Conservation (phyloP, 2,329 filamentous ascomycete genomes). For the Exophiala oligosperma region DNA sequence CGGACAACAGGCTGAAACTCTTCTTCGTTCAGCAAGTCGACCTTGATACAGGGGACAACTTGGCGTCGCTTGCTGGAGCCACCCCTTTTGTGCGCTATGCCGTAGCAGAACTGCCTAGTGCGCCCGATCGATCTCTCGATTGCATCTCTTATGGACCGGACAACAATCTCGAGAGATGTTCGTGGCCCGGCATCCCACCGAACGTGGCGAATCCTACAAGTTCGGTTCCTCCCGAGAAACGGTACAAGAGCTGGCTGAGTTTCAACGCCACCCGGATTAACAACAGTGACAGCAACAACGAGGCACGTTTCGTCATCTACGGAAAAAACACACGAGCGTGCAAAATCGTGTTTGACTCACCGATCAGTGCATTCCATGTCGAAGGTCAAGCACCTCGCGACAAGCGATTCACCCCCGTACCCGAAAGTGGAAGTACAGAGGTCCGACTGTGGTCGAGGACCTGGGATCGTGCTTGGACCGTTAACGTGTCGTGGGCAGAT, state of each 20-base stretch:
- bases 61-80: slow-evolving; percentile 68
- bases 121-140: slow-evolving; percentile 59
- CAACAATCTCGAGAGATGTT: slow-evolving; percentile 59
- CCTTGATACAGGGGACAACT: slow-evolving; percentile 69
- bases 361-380: slow-evolving; percentile 66
- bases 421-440: slow-evolving; percentile 63
- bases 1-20: slow-evolving; percentile 75
- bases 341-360: slow-evolving; percentile 68
- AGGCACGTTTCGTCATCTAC: slow-evolving; percentile 64
- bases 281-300: slow-evolving; percentile 43
- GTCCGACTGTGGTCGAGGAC: slow-evolving; percentile 80
- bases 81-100: slow-evolving; percentile 67
- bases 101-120: slow-evolving; percentile 68
- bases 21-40: slow-evolving; percentile 83
- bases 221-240: slow-evolving; percentile 33
- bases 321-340: slow-evolving; percentile 79
- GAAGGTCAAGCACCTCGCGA: slow-evolving; percentile 60
- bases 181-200: slow-evolving; percentile 69
- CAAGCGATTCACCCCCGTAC: slow-evolving; percentile 64
- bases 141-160: slow-evolving; percentile 48
- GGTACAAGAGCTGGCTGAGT: slow-evolving; percentile 61
- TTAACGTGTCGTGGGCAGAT: slow-evolving; percentile 67
- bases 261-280: slow-evolving; percentile 57
- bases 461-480: slow-evolving; percentile 74
- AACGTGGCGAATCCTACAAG: slow-evolving; percentile 53